Conservation (phyloP, 2,329 filamentous ascomycete genomes). For the Cladosporium cucumerinum region DNA sequence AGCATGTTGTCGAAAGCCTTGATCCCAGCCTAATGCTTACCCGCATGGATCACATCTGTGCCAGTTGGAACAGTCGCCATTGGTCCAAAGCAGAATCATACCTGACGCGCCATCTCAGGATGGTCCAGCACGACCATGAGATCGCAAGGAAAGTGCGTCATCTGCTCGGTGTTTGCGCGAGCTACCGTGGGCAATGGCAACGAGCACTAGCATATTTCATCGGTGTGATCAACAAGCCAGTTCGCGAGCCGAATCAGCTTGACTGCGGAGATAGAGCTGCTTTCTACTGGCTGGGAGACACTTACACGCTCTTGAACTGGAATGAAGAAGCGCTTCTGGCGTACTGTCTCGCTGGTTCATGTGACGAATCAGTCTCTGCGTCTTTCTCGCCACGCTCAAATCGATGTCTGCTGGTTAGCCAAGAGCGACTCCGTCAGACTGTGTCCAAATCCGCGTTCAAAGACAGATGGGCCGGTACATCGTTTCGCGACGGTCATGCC, state of each 20-base stretch:
- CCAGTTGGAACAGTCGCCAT: background rate
- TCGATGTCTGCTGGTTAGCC: background rate
- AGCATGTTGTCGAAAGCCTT: background rate
- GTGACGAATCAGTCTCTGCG: background rate
- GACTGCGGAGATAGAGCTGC: constrained; percentile 28
- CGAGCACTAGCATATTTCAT: constrained; percentile 23
- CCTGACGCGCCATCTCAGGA: background rate
- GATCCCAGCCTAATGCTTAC: background rate
- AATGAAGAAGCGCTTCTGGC: constrained; percentile 25
- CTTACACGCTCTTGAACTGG: constrained; percentile 24
- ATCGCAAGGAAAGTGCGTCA: constrained; percentile 20
- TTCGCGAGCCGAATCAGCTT: constrained; percentile 17
- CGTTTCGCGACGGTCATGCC: background rate
- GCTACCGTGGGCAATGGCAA: constrained; percentile 23
- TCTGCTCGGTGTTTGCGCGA: constrained; percentile 25
- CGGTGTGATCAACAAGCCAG: constrained; percentile 20
- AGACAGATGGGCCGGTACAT: background rate
- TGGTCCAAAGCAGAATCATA: constrained; percentile 9
- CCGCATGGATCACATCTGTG: background rate
- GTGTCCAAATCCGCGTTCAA: constrained; percentile 1
- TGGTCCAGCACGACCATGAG: background rate
- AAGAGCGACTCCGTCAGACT: background rate
- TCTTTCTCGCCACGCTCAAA: too few species aligned
- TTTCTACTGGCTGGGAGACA: constrained; percentile 28
- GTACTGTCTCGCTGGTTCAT: constrained; percentile 23